Evolutionary conservation across 148 eudicot species (phyloP).

Genomic region (Cornus suecica): DNA sequence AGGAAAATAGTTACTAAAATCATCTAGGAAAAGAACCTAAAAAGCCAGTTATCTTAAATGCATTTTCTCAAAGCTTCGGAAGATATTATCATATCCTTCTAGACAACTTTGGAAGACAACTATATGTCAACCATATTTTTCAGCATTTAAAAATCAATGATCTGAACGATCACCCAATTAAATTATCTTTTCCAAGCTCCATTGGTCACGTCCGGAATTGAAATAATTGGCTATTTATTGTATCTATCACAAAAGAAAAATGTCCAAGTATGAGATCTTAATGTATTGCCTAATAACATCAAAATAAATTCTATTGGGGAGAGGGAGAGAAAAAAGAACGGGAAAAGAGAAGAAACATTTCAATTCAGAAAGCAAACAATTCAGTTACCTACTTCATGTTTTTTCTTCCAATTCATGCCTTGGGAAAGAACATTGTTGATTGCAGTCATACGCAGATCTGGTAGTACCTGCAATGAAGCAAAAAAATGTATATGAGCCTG

Average conservation of each 20-base stretch:
- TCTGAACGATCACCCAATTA: neutral
- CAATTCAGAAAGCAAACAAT: slow-evolving; percentile 5
- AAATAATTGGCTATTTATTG: neutral
- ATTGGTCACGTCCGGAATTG: neutral
- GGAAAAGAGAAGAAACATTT: neutral
- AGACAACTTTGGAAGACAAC: neutral
- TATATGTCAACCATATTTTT: neutral
- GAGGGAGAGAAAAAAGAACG: neutral
- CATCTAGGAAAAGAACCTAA: neutral
- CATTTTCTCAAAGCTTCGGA: neutral
- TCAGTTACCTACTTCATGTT: slow-evolving; percentile 74
- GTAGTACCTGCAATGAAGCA: slow-evolving; percentile 53
- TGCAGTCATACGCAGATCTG: slow-evolving; percentile 42
- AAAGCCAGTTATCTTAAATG: neutral
- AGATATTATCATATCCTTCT: neutral
- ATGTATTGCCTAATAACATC: neutral
- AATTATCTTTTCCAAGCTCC: neutral
- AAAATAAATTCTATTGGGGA: neutral
- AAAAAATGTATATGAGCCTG: neutral
- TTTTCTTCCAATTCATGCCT: slow-evolving; percentile 92
- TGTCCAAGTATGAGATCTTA: neutral
- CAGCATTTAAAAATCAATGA: neutral
- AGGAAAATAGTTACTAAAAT: neutral
- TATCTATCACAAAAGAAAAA: neutral
- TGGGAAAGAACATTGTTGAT: slow-evolving; percentile 67